Evolutionary conservation across 768 basidiomycete species (phyloP), one percentile per base, ranked within the genome.

Genomic region (Amanita jacksonii): DNA sequence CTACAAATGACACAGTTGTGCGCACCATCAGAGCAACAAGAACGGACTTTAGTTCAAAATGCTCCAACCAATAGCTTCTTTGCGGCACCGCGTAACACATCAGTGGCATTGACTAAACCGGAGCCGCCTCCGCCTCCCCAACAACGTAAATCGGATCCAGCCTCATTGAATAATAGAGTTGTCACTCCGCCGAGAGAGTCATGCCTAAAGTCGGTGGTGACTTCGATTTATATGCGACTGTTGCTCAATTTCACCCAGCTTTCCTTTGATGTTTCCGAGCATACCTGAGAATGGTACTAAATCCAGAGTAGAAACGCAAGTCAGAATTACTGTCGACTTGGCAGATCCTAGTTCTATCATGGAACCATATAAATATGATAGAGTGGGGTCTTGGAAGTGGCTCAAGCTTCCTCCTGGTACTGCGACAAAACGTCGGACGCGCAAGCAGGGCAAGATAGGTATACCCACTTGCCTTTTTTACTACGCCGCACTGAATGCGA

Each of bases 231-330:
- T 45, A 40, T 23, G 36, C 19, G 12, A 35, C 35, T 42, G 42
- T 31, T 46, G 56, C 52, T 18, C 57, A 23, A 47, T 23, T 38
- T 42, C 24, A 32, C 41, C 2, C 52, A 90, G 88, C 54, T 73
- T 91, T 45, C 74, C 85, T 19, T 84, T 94, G 46, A 69, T 88
- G 58, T 78, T 89, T 33, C 85, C 88, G 16, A 88, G 79, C 54
- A 79, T 94, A 43, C 89, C 91, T 4, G 76, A 78, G 52, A 65
- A 69, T 34, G 91, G 90, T 19, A 81, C 90, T 10, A 93, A 94
- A 62, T 90, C 86, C 37, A 77, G 91, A 25, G 91, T 94, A n/a
- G 91, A 94, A 61, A 94, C 91, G 2, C 91, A 94, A 68, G 81
- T 94, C 38, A 80, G 90, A 56, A 76, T 93, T 31, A 77, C 81